Conservation (phyloP, 805 yeast species). For the Saccharomycopsis schoenii region DNA sequence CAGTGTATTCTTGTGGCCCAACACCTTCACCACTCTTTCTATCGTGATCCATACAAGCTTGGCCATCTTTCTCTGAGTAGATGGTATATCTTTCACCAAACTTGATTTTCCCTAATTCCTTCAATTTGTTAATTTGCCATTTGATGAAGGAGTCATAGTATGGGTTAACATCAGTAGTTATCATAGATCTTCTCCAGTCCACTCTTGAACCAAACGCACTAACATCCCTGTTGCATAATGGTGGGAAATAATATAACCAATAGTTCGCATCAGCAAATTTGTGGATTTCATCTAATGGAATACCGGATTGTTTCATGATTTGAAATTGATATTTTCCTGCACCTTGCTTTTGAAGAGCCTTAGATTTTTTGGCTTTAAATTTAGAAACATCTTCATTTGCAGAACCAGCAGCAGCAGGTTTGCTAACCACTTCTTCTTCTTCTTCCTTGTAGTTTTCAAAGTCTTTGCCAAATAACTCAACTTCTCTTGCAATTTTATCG, state of each 20-base stretch:
- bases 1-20: slow-evolving; percentile 92
- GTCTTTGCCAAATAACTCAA: slow-evolving; percentile 81
- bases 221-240: slow-evolving; percentile 74
- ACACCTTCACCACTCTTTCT: slow-evolving; percentile 96
- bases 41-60: slow-evolving; percentile 99
- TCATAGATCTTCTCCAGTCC: slow-evolving; percentile 95
- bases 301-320: slow-evolving; percentile 91
- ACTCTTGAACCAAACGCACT: slow-evolving; percentile 80
- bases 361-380: slow-evolving; percentile 86
- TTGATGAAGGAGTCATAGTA: slow-evolving; percentile 90
- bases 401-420: slow-evolving; percentile 22
- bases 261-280: slow-evolving; percentile 86
- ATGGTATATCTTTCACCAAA: slow-evolving; percentile 97
- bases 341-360: slow-evolving; percentile 90
- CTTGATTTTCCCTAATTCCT: slow-evolving; percentile 81
- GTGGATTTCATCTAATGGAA: slow-evolving; percentile 69
- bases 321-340: slow-evolving; percentile 91
- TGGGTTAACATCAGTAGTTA: slow-evolving; percentile 92
- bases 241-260: slow-evolving; percentile 92
- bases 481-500: slow-evolving; percentile 86
- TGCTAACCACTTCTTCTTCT: slow-evolving; percentile 33
- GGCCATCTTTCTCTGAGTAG: slow-evolving; percentile 96
- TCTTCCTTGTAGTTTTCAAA: slow-evolving; percentile 48
- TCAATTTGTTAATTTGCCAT: slow-evolving; percentile 92
- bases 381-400: slow-evolving; percentile 74